Conservation (phyloP, 345 rosid species). For the Lepidium didymum region DNA sequence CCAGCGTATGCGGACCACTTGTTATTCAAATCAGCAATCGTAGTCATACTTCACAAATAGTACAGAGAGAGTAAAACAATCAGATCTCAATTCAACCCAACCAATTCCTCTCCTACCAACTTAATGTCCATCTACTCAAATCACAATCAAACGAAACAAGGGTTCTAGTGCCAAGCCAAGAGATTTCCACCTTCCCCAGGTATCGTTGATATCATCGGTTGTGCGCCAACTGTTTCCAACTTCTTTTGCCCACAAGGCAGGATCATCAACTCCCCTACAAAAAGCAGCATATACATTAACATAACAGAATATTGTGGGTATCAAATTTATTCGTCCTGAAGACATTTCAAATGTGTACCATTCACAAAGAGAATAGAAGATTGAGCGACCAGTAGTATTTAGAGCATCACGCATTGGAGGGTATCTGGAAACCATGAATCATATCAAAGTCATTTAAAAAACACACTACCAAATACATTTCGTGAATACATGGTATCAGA, state of each 20-base stretch:
- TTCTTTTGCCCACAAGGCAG: slow-evolving; percentile 89
- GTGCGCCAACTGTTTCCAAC: slow-evolving; percentile 99
- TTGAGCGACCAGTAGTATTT: slow-evolving; percentile 55
- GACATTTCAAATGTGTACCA: slow-evolving; percentile 41
- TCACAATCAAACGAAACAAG: neutral
- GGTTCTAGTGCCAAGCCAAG: slow-evolving; percentile 7
- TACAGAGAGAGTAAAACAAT: slow-evolving; percentile 3
- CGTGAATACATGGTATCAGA: neutral
- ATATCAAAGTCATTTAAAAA: slow-evolving; percentile 3
- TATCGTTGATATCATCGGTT: slow-evolving; percentile 81
- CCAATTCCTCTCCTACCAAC: neutral
- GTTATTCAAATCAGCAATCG: slow-evolving; percentile 85
- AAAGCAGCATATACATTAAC: slow-evolving; percentile 9
- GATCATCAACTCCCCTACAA: slow-evolving; percentile 85
- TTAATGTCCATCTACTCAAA: slow-evolving; percentile 1
- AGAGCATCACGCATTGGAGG: slow-evolving; percentile 95
- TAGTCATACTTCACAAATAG: slow-evolving; percentile 64
- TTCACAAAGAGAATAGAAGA: slow-evolving; percentile 91
- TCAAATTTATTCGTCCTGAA: neutral
- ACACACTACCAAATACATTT: neutral
- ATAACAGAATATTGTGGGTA: neutral
- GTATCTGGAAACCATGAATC: slow-evolving; percentile 46
- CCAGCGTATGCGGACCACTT: slow-evolving; percentile 98
- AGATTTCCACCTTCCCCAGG: slow-evolving; percentile 84
- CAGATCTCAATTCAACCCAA: neutral